These are phyloP conservation scores for Mangifera indica DNA, from an alignment of 345 rosid genomes.

Conservation along the genomic window DNA sequence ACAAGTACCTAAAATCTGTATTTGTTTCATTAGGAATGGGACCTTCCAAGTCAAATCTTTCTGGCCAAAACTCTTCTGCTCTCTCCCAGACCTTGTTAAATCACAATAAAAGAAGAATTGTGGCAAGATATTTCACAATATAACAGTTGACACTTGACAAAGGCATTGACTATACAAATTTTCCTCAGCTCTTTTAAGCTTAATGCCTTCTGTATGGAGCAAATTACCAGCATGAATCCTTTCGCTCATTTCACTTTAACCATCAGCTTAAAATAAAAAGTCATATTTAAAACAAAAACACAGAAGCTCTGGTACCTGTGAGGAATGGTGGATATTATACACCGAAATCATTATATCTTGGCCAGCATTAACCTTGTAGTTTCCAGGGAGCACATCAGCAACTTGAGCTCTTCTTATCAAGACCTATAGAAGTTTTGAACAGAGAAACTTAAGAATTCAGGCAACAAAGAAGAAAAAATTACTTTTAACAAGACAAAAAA, in stretches of 20 bases:
- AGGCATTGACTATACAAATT: background rate
- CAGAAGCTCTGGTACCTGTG: conserved; percentile 47
- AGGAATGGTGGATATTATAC: conserved; percentile 87
- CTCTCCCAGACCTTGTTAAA: conserved; percentile 84
- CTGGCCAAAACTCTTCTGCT: conserved; percentile 86
- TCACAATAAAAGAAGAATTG: conserved; percentile 4
- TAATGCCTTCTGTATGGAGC: background rate
- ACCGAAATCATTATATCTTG: conserved; percentile 98
- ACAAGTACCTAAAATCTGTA: conserved; percentile 74
- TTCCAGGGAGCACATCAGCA: conserved; percentile 87
- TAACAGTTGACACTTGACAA: background rate
- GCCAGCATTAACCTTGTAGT: conserved; percentile 79
- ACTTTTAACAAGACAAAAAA: background rate
- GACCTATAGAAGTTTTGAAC: conserved; percentile 43
- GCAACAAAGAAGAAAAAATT: background rate
- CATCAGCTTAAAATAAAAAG: too few species aligned
- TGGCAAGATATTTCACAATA: background rate
- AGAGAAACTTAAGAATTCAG: conserved; percentile 6
- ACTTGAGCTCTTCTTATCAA: conserved; percentile 86
- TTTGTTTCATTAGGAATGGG: conserved; percentile 87
- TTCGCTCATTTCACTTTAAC: background rate
- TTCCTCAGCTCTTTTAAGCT: background rate
- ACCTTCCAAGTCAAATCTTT: conserved; percentile 73
- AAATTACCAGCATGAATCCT: background rate
- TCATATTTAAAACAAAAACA: background rate